Evolutionary conservation across 768 basidiomycete genomes (phyloP).

Genomic region (Kwoniella dendrophila): DNA sequence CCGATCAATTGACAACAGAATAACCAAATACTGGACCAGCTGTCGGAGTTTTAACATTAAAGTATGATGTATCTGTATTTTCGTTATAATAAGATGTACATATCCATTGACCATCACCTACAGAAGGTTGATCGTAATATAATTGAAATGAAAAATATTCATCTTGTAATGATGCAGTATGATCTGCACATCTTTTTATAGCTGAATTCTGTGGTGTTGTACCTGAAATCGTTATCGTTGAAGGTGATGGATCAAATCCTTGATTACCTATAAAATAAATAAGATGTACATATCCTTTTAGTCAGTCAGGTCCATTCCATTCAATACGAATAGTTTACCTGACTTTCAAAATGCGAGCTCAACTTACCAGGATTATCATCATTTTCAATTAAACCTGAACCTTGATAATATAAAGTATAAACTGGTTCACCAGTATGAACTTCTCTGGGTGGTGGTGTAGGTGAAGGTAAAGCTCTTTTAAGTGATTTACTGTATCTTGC

Average conservation of each 20-base stretch:
- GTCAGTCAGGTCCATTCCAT: neutral
- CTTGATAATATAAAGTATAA: neutral
- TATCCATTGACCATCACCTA: neutral
- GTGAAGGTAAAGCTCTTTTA: constrained; percentile 2
- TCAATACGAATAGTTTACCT: neutral
- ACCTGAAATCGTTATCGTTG: neutral
- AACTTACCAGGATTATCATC: constrained; percentile 10
- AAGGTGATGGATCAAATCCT: neutral
- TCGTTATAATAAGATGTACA: constrained; percentile 1
- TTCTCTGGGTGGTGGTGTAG: neutral
- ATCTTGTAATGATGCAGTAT: neutral
- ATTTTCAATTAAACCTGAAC: constrained; percentile 1
- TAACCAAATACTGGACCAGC: neutral
- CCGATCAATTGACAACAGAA: too few species aligned
- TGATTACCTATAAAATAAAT: neutral
- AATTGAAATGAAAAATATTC: neutral
- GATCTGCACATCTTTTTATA: neutral
- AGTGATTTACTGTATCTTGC: neutral
- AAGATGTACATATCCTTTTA: too few species aligned
- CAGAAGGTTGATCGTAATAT: neutral
- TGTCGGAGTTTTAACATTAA: neutral
- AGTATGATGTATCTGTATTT: neutral
- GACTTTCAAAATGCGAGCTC: neutral
- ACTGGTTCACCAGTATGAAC: neutral
- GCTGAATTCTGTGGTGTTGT: neutral